Percentiles rank a stretch among this genome's conserved stretches.
These are phyloP conservation scores for Globomyces sp. DNA, from an alignment of 371 early-diverging fungal genomes.

Conservation along the genomic window DNA sequence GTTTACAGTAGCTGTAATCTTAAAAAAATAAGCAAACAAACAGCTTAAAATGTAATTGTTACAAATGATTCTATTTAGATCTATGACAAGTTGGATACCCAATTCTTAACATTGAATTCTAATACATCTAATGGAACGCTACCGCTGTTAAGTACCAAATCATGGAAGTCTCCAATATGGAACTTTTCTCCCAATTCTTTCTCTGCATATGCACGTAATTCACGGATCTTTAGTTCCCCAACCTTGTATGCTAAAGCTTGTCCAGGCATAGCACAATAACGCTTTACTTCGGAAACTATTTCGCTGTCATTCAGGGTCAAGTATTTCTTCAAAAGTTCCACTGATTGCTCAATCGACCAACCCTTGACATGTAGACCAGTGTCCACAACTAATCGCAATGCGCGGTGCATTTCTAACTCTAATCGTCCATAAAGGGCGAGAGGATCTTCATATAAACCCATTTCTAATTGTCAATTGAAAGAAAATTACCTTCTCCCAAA, in stretches of 20 bases:
- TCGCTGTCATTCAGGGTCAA: conserved; percentile 29
- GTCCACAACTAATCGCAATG: conserved; percentile 42
- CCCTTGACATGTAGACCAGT: conserved; percentile 39
- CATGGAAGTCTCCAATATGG: conserved; percentile 36
- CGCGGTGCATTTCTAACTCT: conserved; percentile 44
- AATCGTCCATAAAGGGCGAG: conserved; percentile 37
- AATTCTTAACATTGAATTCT: conserved; percentile 27
- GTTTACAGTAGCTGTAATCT: too few species aligned
- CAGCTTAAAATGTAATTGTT: too few species aligned
- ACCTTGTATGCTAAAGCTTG: conserved; percentile 46
- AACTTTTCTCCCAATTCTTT: conserved; percentile 33
- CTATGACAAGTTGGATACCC: conserved; percentile 16
- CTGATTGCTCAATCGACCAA: conserved; percentile 36
- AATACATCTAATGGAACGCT: conserved; percentile 29
- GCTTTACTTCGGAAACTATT: conserved; percentile 32
- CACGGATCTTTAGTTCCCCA: conserved; percentile 43
- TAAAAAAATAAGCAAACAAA: too few species aligned
- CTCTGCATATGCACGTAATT: conserved; percentile 33
- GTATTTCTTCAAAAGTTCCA: conserved; percentile 33
- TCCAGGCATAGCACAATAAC: conserved; percentile 43
- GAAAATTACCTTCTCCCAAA: too few species aligned
- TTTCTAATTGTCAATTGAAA: too few species aligned
- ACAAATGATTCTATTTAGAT: too few species aligned
- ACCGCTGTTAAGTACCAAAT: conserved; percentile 26
- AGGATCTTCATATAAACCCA: conserved; percentile 43